These are phyloP conservation scores for Podaxis carcinomalis DNA, from an alignment of 768 basidiomycete genomes.

Conservation along the genomic window DNA sequence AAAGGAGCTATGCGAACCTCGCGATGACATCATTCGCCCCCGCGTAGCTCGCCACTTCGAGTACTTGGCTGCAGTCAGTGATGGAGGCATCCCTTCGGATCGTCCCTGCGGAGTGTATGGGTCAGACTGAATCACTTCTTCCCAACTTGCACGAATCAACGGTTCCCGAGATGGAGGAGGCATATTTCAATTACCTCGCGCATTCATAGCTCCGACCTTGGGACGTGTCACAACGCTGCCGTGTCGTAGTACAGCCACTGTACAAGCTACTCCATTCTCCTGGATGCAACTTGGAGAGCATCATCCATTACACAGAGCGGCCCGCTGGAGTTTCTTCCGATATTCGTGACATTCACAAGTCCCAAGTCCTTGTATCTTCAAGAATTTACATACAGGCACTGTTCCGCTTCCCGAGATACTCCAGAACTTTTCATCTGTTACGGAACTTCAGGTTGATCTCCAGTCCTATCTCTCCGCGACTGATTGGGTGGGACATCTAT, in stretches of 20 bases:
- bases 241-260: not conserved
- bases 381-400: not conserved
- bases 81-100: not conserved
- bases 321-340: too few species aligned
- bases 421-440: not conserved
- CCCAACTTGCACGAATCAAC: not conserved
- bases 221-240: not conserved
- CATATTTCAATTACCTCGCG: not conserved
- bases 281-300: not conserved
- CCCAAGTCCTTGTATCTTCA: not conserved
- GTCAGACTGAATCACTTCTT: not conserved
- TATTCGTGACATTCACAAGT: not conserved
- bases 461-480: too few species aligned
- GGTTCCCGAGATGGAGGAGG: not conserved
- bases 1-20: not conserved
- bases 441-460: not conserved
- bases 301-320: not conserved
- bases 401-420: not conserved
- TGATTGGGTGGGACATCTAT: not conserved
- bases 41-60: not conserved
- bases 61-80: not conserved
- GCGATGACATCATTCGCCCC: not conserved
- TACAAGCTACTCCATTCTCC: not conserved
- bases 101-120: not conserved
- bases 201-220: not conserved